A percentile compares a stretch with the other conserved stretches of the same genome.
These are phyloP conservation scores for Claviceps sp. DNA, from an alignment of 2,329 filamentous ascomycete genomes.

Conservation along the genomic window DNA sequence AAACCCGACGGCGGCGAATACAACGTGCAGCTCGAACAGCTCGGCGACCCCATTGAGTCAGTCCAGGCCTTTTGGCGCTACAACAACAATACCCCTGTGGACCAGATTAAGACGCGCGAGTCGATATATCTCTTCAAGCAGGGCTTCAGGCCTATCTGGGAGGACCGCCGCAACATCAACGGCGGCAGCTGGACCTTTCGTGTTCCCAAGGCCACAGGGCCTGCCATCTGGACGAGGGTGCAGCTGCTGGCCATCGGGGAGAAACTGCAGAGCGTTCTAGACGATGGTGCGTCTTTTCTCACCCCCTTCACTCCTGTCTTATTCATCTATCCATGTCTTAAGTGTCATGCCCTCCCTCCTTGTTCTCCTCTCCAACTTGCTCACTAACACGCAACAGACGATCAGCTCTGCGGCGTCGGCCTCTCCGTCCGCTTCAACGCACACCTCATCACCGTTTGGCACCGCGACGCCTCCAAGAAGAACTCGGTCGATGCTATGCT, in stretches of 20 bases:
- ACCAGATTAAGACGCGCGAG: conserved; percentile 63
- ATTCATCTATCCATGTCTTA: background rate
- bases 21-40: conserved; percentile 44
- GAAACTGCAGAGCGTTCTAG: conserved; percentile 60
- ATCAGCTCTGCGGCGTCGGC: conserved; percentile 81
- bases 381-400: conserved; percentile 33
- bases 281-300: conserved; percentile 41
- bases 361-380: background rate
- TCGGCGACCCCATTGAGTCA: conserved; percentile 56
- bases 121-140: conserved; percentile 69
- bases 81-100: conserved; percentile 68
- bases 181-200: conserved; percentile 91
- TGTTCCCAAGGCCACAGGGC: conserved; percentile 60
- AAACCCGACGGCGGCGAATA: conserved; percentile 32
- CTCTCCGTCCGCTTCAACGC: conserved; percentile 82
- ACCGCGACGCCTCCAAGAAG: conserved; percentile 71
- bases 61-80: conserved; percentile 78
- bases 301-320: background rate
- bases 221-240: conserved; percentile 70
- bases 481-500: conserved; percentile 65
- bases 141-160: conserved; percentile 66
- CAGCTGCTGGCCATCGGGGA: conserved; percentile 75
- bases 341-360: no score
- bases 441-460: conserved; percentile 84
- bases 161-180: conserved; percentile 72